Evolutionary conservation across 2,329 filamentous ascomycete species (phyloP).

Genomic region (Helminthosporium solani): DNA sequence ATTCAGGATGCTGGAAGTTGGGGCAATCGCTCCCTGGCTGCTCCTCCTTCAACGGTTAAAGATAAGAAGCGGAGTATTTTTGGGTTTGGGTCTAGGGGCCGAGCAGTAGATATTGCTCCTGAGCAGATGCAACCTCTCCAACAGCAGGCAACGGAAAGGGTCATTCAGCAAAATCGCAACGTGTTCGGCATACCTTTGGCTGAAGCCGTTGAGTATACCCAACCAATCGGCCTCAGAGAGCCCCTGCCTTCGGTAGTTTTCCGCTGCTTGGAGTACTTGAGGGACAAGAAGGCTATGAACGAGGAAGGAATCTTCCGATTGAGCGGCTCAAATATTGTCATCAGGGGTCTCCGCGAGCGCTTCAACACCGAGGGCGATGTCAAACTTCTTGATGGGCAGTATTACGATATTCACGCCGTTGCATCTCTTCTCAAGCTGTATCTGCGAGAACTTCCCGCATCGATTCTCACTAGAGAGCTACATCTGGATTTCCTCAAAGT

Average conservation of each 20-base stretch:
- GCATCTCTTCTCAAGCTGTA: conserved; percentile 94
- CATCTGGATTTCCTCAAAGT: conserved; percentile 85
- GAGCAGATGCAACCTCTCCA: conserved; percentile 29
- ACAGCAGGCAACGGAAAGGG: conserved; percentile 23
- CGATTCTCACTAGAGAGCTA: conserved; percentile 85
- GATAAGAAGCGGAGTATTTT: conserved; percentile 76
- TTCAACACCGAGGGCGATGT: conserved; percentile 94
- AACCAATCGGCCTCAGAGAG: conserved; percentile 69
- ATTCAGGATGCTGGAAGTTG: conserved; percentile 82
- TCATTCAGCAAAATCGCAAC: conserved; percentile 49
- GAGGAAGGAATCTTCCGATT: conserved; percentile 97
- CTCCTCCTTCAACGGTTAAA: conserved; percentile 62
- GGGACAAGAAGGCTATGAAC: conserved; percentile 72
- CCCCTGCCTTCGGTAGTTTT: conserved; percentile 91
- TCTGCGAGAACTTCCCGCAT: conserved; percentile 85
- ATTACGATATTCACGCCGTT: conserved; percentile 94
- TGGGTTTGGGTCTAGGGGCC: conserved; percentile 64
- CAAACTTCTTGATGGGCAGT: conserved; percentile 80
- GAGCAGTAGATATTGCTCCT: conserved; percentile 64
- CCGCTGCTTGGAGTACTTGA: conserved; percentile 90
- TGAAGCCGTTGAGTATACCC: conserved; percentile 81
- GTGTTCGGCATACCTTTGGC: conserved; percentile 84
- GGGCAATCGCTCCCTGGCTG: conserved; percentile 69
- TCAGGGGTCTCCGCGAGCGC: conserved; percentile 84
- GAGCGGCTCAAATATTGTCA: conserved; percentile 93